phyloP scores from a whole-genome alignment of 2,329 filamentous ascomycete species.

The Venturia effusa region DNA sequence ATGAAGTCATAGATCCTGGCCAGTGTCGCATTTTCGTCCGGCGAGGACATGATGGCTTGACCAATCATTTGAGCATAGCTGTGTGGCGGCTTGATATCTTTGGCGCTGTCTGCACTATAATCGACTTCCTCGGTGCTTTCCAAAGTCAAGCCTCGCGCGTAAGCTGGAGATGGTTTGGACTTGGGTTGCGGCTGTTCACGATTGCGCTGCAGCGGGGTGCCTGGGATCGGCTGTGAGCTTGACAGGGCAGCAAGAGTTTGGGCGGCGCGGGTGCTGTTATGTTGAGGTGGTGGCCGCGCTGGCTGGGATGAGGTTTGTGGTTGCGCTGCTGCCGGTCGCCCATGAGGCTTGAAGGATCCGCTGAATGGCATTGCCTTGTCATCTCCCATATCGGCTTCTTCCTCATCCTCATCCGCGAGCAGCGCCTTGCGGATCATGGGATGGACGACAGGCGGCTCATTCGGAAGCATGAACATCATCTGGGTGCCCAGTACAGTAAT shows the following conservation, averaged over 20 bases:
- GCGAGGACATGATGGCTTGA: conserved; percentile 81
- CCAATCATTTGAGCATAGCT: conserved; percentile 97
- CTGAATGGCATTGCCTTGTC: neutral
- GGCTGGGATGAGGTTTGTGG: conserved; percentile 12
- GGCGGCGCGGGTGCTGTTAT: conserved; percentile 14
- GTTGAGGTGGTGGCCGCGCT: conserved; percentile 16
- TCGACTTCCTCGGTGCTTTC: conserved; percentile 52
- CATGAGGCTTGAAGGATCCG: neutral
- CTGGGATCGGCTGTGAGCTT: conserved; percentile 16
- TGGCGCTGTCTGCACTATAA: conserved; percentile 70
- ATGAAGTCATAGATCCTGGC: conserved; percentile 93
- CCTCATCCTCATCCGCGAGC: conserved; percentile 19
- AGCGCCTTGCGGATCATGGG: conserved; percentile 53
- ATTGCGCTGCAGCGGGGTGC: conserved; percentile 21
- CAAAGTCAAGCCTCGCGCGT: conserved; percentile 39
- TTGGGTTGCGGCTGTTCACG: conserved; percentile 23
- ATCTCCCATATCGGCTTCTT: conserved; percentile 25
- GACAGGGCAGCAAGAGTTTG: conserved; percentile 20
- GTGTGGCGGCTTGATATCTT: conserved; percentile 88
- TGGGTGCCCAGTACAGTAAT: conserved; percentile 87
- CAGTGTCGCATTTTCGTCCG: conserved; percentile 80
- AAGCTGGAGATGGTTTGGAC: conserved; percentile 37
- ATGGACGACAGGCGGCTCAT: conserved; percentile 59
- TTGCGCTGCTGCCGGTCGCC: neutral
- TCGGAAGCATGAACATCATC: conserved; percentile 97